Base-by-base conservation (phyloP, 805 yeast genomes). In the Jamesozyma lodderae region DNA sequence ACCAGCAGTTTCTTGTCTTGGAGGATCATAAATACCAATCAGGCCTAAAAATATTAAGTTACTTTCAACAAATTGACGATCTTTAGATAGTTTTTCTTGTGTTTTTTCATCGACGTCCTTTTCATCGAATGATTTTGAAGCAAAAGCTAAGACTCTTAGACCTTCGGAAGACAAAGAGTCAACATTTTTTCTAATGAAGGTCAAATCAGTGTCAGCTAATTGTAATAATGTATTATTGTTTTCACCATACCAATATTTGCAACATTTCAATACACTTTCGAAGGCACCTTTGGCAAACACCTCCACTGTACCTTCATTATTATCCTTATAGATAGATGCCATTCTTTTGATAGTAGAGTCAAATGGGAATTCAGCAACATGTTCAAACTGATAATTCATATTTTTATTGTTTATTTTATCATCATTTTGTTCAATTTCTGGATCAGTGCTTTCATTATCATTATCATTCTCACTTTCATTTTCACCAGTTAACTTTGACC, bases 1-100 rank as follows among this genome's bases (percentile, higher is more conserved):
- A 36, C 69, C 67, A 27, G 76, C 72, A 6, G 92, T 96, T 48
- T 80, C 81, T 10, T 85, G 81, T 54, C 98, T 76, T 39, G 99
- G 98, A 8, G 98, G 98, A 64, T 92, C 99, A 50, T 86, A 86
- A 86, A 92, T 87, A 43, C 96, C 97, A 46, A 86, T 70, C 31
- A 92, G 61, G 6, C 98, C 98, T 47, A 81, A 71, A 54, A 90
- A 90, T 4, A 73, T 69, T 48, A 92, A 67, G 16, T 75, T 79
- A 2, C 68, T 49, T 21, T 88, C 87, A 41, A 69, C 76, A 19
- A 40, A 44, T 4, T 35, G 43, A 41, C 63, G 53, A 27, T 53
- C 54, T 5, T 54, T 57, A 23, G 51, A 53, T 6, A 51, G 23
- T 9, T 41, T 44, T 4, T 42, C 33, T 11, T 55, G 55, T 27